These are phyloP conservation scores for Fusarium oxysporum DNA, from an alignment of 2,329 filamentous ascomycete genomes.

Conservation along the genomic window DNA sequence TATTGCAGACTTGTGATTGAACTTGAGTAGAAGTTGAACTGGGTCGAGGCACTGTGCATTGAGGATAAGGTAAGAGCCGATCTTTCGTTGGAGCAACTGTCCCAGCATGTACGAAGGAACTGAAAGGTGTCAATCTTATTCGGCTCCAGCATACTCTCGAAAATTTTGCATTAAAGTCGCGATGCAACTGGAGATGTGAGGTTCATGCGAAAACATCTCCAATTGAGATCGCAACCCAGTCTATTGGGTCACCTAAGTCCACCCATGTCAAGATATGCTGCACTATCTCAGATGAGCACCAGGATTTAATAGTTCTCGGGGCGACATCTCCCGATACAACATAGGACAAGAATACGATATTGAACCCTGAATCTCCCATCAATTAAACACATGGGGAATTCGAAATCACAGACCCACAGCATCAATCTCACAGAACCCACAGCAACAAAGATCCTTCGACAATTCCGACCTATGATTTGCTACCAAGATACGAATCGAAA, in stretches of 20 bases:
- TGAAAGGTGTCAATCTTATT: fast-evolving
- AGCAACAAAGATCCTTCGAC: not conserved
- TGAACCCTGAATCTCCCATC: not conserved
- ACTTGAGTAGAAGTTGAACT: fast-evolving
- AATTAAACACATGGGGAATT: not conserved
- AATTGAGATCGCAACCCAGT: not conserved
- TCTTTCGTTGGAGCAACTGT: not conserved
- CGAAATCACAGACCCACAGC: not conserved
- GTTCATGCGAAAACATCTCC: not conserved
- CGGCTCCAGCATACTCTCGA: not conserved
- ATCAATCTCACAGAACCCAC: not conserved
- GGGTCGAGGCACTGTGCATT: fast-evolving
- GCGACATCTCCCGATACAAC: not conserved
- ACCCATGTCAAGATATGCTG: not conserved
- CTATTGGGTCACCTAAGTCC: not conserved
- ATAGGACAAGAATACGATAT: not conserved
- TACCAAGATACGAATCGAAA: not conserved
- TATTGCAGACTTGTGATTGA: not conserved
- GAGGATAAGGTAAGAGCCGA: fast-evolving
- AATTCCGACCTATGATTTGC: not conserved
- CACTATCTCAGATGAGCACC: not conserved
- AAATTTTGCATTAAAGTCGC: no score
- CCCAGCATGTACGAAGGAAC: not conserved
- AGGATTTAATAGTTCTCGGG: not conserved
- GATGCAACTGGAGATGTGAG: fast-evolving